Base-by-base conservation (phyloP, 768 basidiomycete genomes). In the Boletellus ananas region DNA sequence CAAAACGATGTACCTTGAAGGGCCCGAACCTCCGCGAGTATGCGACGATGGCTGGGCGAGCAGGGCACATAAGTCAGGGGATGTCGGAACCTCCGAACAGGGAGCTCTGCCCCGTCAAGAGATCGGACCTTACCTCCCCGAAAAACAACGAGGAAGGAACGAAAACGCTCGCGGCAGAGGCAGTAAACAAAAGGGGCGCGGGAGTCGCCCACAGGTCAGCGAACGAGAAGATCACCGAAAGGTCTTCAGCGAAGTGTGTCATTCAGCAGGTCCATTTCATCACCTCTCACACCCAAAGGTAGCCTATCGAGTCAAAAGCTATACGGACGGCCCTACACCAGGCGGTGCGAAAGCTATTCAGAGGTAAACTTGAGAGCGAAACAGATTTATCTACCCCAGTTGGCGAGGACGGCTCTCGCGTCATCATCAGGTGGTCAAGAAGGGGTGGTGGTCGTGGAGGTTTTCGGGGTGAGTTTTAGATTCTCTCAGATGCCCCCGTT, bases 261-360 rank as follows among this genome's bases (percentile, higher is more conserved):
- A 63, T 59, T 37, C 58, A 44, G 27, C 40, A 33, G 56, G 57
- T 47, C 21, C 29, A 35, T 43, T 49, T 53, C 35, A 18, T 51
- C 35, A 21, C 13, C 42, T 53, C 58, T 65, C 44, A 57, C 47
- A 51, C 50, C 27, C 12, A 31, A 10, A 14, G 45, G 29, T 66
- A 96, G 93, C 85, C 90, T 10, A 94, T 99, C 41, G 64, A 75
- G 20, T 85, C 84, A 7, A 98, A 98, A 69, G 77, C 79, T 33
- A 81, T 78, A 6, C 81, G 96, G 23, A 91, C 90, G 2, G 80
- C 80, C 3, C 77, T 97, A 52, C 96, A 99, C 65, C 77, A 88
- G 67, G 70, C 75, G 13, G 74, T 99, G 43, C 81, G 96, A 50
- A 81, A 85, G 56, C 65, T 90, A 16, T 97, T 98, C 66, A 73